Percentiles rank a stretch among this genome's conserved stretches.
Evolutionary conservation across 2,329 filamentous ascomycete genomes (phyloP).

Genomic region (Aspergillus persii): DNA sequence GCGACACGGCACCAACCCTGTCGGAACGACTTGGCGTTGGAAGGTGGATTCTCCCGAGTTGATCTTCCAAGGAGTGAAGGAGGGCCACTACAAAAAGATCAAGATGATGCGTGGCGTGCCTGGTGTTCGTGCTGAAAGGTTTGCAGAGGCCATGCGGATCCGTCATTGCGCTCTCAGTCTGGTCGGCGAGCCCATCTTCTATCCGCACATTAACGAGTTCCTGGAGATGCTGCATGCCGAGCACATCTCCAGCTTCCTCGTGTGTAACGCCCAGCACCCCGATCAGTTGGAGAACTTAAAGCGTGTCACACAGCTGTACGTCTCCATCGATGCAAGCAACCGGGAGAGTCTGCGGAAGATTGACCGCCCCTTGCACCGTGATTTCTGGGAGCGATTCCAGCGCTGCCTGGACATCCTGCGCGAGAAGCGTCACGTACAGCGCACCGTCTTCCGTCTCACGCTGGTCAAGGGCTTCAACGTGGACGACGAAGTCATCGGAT

Average conservation of each 20-base stretch:
- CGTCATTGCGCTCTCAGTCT: constrained; percentile 88
- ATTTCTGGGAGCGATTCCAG: constrained; percentile 97
- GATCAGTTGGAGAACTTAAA: constrained; percentile 79
- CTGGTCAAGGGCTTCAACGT: constrained; percentile 98
- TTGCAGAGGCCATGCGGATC: constrained; percentile 88
- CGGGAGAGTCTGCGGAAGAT: constrained; percentile 83
- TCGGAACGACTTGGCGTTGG: constrained; percentile 96
- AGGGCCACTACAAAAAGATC: constrained; percentile 94
- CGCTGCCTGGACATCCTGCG: constrained; percentile 85
- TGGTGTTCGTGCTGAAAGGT: constrained; percentile 86
- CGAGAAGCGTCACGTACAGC: constrained; percentile 77
- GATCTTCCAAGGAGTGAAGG: constrained; percentile 88
- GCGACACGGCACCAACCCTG: constrained; percentile 95
- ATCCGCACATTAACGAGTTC: constrained; percentile 95
- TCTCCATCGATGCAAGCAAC: constrained; percentile 93
- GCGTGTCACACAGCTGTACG: constrained; percentile 91
- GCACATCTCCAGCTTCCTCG: constrained; percentile 88
- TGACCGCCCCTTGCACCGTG: constrained; percentile 85
- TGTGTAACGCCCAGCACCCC: constrained; percentile 96
- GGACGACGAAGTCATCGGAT: constrained; percentile 86
- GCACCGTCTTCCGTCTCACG: constrained; percentile 91
- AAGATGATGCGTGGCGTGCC: constrained; percentile 95
- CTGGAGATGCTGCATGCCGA: constrained; percentile 77
- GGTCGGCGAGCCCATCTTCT: constrained; percentile 98
- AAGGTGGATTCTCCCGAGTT: constrained; percentile 84